These are phyloP conservation scores for Nitzschia putrida DNA, from an alignment of 108 stramenopile species.

Conservation along the genomic window DNA sequence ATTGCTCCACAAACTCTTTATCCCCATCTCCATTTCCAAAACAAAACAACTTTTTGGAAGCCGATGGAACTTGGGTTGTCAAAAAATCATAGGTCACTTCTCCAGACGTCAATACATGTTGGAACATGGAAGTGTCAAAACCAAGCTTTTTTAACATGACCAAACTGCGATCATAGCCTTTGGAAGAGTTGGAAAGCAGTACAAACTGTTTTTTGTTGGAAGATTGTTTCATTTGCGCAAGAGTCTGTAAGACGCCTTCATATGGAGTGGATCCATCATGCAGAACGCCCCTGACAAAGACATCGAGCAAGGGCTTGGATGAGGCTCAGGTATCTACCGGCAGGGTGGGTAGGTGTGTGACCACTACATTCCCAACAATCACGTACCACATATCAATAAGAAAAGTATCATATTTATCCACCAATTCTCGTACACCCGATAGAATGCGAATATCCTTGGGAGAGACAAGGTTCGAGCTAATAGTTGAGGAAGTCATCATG, in stretches of 20 bases:
- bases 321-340: background rate
- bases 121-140: constrained; percentile 56
- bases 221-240: constrained; percentile 50
- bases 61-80: background rate
- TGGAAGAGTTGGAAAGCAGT: constrained; percentile 86
- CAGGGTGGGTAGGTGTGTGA: background rate
- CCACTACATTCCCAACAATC: background rate
- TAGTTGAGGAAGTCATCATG: background rate
- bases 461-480: background rate
- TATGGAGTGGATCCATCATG: constrained; percentile 85
- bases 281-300: constrained; percentile 66
- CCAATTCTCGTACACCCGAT: constrained; percentile 36
- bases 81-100: constrained; percentile 69
- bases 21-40: constrained; percentile 93
- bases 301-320: background rate
- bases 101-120: constrained; percentile 75
- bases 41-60: constrained; percentile 52
- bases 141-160: constrained; percentile 65
- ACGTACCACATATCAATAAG: constrained; percentile 86
- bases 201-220: constrained; percentile 63
- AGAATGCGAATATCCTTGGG: constrained; percentile 6
- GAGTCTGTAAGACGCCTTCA: constrained; percentile 75
- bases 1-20: constrained; percentile 71
- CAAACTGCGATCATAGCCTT: constrained; percentile 58
- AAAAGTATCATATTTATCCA: constrained; percentile 76